A percentile compares a stretch with the other conserved stretches of the same genome.
phyloP scores from a whole-genome alignment of 140 eudicot species.

The Cichorium intybus region DNA sequence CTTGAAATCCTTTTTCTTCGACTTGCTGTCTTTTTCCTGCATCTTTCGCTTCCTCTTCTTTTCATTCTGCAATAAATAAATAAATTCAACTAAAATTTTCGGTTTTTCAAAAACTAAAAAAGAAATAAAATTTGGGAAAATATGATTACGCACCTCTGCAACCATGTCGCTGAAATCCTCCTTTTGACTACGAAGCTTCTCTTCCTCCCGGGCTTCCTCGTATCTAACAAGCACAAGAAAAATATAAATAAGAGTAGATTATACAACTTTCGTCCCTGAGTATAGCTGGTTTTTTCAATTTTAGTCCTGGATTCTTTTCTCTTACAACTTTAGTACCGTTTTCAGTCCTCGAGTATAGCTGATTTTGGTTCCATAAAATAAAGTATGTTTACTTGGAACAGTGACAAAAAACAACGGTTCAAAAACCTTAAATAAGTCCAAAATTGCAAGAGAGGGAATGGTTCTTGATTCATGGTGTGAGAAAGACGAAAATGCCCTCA shows the following conservation, averaged over 20 bases:
- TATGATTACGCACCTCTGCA: constrained; percentile 59
- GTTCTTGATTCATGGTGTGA: not conserved
- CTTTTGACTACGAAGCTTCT: constrained; percentile 71
- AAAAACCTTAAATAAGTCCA: no score
- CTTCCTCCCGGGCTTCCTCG: constrained; percentile 98
- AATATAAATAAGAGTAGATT: no score
- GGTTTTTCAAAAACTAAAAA: not conserved
- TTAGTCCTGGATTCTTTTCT: no score
- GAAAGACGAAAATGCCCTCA: not conserved
- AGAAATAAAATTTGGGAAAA: not conserved
- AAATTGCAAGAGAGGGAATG: no score
- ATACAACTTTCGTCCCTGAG: no score
- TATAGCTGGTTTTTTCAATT: no score
- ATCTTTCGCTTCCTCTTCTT: constrained; percentile 92
- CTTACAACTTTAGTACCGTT: no score
- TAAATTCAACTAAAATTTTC: not conserved
- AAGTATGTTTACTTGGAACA: no score
- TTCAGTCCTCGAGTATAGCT: no score
- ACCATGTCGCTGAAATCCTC: constrained; percentile 99
- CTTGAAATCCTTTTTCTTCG: constrained; percentile 98
- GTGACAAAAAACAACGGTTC: no score
- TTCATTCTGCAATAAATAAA: constrained; percentile 49
- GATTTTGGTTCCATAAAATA: no score
- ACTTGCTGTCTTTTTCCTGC: constrained; percentile 91
- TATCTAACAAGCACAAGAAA: constrained; percentile 33